Evolutionary conservation across 805 yeast genomes (phyloP).

Genomic region (Hanseniaspora vineae): DNA sequence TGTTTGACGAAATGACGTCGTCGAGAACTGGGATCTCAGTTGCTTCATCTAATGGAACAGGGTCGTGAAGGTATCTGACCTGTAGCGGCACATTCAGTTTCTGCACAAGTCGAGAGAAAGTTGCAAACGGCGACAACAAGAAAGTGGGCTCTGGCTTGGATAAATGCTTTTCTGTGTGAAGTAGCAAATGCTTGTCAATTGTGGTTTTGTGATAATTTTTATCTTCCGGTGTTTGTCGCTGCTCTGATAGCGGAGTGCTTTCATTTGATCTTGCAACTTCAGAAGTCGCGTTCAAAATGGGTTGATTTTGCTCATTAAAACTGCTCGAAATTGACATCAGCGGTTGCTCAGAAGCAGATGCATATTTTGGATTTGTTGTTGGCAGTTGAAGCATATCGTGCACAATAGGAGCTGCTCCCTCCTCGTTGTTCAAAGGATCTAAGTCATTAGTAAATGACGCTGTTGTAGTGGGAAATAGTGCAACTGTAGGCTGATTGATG

Average conservation of each 20-base stretch:
- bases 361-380: not conserved
- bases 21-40: constrained; percentile 9
- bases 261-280: not conserved
- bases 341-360: not conserved
- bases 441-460: too few relatives aligned
- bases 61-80: constrained; percentile 5
- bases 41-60: constrained; percentile 1
- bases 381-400: not conserved
- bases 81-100: constrained; percentile 5
- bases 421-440: too few relatives aligned
- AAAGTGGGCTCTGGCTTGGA: not conserved
- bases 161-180: not conserved
- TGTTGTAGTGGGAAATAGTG: too few relatives aligned
- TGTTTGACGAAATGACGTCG: constrained; percentile 40
- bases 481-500: too few relatives aligned
- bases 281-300: too few relatives aligned
- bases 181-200: not conserved
- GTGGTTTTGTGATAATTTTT: not conserved
- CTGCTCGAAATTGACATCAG: too few relatives aligned
- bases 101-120: constrained; percentile 1
- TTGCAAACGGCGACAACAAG: constrained; percentile 5
- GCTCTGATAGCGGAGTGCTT: not conserved
- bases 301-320: too few relatives aligned
- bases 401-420: not conserved
- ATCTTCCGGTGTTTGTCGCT: too few relatives aligned